Conservation (phyloP, 2,329 filamentous ascomycete species). For the Trichophyton rubrum region DNA sequence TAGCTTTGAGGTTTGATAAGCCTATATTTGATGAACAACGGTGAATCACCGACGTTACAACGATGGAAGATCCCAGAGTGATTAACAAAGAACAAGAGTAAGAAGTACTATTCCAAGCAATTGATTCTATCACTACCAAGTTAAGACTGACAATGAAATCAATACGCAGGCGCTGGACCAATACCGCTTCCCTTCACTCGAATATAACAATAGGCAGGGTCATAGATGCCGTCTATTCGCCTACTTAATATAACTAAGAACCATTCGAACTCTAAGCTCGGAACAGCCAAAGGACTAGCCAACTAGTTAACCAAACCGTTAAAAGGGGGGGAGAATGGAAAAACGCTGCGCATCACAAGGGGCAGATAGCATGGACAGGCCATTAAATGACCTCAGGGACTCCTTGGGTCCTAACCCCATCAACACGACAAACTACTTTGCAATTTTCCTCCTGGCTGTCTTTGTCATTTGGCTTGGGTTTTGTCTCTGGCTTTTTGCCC, state of each 20-base stretch:
- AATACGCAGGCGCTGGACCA: background rate
- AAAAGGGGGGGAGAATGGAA: no score
- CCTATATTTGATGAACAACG: background rate
- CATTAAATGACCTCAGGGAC: conserved; percentile 12
- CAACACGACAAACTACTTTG: conserved; percentile 12
- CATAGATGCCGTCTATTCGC: background rate
- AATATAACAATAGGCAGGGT: background rate
- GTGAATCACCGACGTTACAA: background rate
- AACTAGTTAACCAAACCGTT: background rate
- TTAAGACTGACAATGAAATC: background rate
- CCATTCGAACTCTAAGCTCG: background rate
- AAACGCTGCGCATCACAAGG: background rate
- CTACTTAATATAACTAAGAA: background rate
- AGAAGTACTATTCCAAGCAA: background rate
- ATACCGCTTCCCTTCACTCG: background rate
- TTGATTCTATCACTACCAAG: background rate
- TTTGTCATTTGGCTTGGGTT: background rate
- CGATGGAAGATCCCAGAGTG: background rate
- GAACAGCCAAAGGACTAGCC: background rate
- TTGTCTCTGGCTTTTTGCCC: background rate
- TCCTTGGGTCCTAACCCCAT: conserved; percentile 11
- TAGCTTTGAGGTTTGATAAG: background rate
- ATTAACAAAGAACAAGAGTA: background rate
- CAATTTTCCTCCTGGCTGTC: conserved; percentile 7
- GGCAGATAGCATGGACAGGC: background rate